A percentile compares a stretch with the other conserved stretches of the same genome.
These are phyloP conservation scores for Ceratobasidium sp. DNA, from an alignment of 1,284 basidiomycete species.

Conservation along the genomic window DNA sequence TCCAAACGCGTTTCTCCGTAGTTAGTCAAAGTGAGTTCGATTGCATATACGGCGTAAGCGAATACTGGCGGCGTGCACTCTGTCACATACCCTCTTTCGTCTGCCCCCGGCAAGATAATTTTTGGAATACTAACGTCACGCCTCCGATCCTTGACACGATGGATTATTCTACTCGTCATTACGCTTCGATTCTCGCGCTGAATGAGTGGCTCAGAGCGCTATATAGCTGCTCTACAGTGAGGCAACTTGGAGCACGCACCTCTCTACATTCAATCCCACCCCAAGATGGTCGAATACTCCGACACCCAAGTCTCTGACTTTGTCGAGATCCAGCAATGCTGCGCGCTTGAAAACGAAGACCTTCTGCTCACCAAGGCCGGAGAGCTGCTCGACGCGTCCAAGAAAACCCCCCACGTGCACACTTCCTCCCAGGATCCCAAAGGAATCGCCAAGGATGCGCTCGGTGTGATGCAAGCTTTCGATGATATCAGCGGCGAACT, in stretches of 20 bases:
- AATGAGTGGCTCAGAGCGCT: not conserved
- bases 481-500: slow-evolving; percentile 5
- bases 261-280: not conserved
- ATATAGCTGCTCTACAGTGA: not conserved
- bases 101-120: too few relatives aligned
- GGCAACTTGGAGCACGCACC: not conserved
- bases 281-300: not conserved
- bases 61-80: too few relatives aligned
- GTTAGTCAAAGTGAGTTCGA: too few relatives aligned
- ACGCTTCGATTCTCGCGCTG: too few relatives aligned
- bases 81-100: too few relatives aligned
- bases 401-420: slow-evolving; percentile 10
- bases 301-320: not conserved
- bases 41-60: too few relatives aligned
- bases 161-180: too few relatives aligned
- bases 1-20: too few relatives aligned
- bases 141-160: too few relatives aligned
- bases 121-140: too few relatives aligned
- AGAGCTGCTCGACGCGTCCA: not conserved
- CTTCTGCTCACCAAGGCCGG: not conserved
- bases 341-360: not conserved
- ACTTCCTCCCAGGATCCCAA: not conserved
- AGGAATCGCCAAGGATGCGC: not conserved
- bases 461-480: not conserved
- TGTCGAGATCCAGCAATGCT: slow-evolving; percentile 15